Conservation (phyloP, 2,329 filamentous ascomycete species). For the Chrysosporium queenslandicum region DNA sequence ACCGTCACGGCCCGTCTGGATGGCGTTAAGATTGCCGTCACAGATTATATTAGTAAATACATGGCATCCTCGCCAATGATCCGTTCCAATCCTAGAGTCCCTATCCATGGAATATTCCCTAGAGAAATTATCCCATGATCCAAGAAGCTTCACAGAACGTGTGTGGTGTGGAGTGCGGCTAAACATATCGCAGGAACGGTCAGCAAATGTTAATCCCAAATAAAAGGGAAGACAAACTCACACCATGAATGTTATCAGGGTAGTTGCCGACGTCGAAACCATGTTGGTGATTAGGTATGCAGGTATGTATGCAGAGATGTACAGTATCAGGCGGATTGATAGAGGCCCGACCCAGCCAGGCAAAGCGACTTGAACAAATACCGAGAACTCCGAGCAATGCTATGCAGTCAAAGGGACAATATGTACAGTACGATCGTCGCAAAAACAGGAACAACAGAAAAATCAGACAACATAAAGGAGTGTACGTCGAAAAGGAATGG, state of each 20-base stretch:
- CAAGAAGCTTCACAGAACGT: slow-evolving; percentile 64
- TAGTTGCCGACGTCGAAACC: slow-evolving; percentile 20
- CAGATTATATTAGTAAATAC: slow-evolving; percentile 76
- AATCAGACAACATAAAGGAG: not conserved
- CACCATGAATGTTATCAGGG: slow-evolving; percentile 27
- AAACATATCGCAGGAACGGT: slow-evolving; percentile 10
- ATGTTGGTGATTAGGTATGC: not conserved
- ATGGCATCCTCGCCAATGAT: slow-evolving; percentile 80
- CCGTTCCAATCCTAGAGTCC: slow-evolving; percentile 61
- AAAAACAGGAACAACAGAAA: not conserved
- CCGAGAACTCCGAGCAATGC: not conserved
- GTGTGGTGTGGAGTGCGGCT: slow-evolving; percentile 33
- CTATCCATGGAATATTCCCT: slow-evolving; percentile 69
- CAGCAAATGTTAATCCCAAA: slow-evolving; percentile 16
- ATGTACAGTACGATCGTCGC: not conserved
- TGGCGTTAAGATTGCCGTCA: slow-evolving; percentile 54
- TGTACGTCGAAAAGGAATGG: not conserved
- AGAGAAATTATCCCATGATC: slow-evolving; percentile 92
- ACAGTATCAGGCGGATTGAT: not conserved
- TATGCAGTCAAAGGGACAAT: not conserved
- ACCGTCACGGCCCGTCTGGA: slow-evolving; percentile 54
- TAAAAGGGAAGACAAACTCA: slow-evolving; percentile 16
- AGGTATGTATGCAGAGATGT: too few species aligned
- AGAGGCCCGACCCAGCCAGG: not conserved
- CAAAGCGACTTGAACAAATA: not conserved